Conservation (phyloP, 2,329 filamentous ascomycete species). For the Penicillium italicum region DNA sequence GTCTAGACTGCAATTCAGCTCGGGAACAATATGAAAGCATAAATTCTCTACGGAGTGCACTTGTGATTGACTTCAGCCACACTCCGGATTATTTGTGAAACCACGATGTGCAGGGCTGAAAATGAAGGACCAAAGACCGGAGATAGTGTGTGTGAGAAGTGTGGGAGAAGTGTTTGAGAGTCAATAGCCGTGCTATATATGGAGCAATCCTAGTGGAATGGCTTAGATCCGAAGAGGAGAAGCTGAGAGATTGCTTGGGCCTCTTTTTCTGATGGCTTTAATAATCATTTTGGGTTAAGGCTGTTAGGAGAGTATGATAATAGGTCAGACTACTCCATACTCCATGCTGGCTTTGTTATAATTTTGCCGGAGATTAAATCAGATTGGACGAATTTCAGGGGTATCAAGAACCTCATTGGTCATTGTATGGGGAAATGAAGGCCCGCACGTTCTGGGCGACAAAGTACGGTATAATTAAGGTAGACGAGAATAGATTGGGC, state of each 20-base stretch:
- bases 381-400: constrained; percentile 1
- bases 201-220: not conserved
- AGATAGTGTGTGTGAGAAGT: not conserved
- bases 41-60: not conserved
- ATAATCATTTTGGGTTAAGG: not conserved
- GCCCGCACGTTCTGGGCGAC: constrained; percentile 16
- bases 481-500: not conserved
- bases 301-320: not conserved
- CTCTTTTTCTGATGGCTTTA: not conserved
- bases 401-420: not conserved
- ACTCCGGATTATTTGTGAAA: not conserved
- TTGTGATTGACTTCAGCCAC: not conserved
- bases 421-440: constrained; percentile 7
- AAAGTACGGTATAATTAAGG: not conserved
- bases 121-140: not conserved
- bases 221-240: not conserved
- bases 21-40: not conserved
- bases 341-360: not conserved
- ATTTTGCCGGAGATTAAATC: not conserved
- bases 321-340: not conserved
- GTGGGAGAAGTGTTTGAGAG: not conserved
- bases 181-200: not conserved
- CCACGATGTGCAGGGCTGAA: not conserved
- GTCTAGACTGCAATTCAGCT: not conserved
- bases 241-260: not conserved